Conservation (phyloP, 495 filamentous ascomycete genomes). For the Neurospora sp. region DNA sequence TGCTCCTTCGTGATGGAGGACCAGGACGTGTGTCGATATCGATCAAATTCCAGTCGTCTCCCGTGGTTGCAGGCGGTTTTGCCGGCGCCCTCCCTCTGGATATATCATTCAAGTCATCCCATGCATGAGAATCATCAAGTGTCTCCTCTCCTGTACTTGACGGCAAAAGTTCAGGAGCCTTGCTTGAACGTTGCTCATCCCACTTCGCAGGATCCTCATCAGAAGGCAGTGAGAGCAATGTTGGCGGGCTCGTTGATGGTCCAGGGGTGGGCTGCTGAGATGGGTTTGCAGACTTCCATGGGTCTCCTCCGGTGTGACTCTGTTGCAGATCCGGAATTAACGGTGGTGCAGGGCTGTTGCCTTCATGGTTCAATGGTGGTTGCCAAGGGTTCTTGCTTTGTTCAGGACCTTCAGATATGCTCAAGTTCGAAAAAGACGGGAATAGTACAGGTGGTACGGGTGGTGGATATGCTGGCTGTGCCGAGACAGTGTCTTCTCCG, state of each 20-base stretch:
- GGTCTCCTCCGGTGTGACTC: constrained; percentile 20
- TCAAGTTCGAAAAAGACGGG: constrained; percentile 27
- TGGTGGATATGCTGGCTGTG: constrained; percentile 8
- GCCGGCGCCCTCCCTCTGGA: constrained; percentile 25
- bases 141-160: constrained; percentile 18
- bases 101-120: constrained; percentile 30
- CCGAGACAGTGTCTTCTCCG: neutral
- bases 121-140: constrained; percentile 31
- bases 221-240: constrained; percentile 19
- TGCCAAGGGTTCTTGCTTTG: constrained; percentile 45
- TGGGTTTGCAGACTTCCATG: constrained; percentile 27
- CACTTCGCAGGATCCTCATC: constrained; percentile 23
- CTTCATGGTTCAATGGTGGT: constrained; percentile 23
- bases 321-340: constrained; percentile 15
- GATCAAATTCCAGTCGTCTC: constrained; percentile 40
- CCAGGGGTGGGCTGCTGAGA: constrained; percentile 22
- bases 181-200: constrained; percentile 23
- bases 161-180: neutral
- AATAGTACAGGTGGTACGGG: constrained; percentile 13
- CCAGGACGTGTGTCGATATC: constrained; percentile 29
- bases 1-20: constrained; percentile 24
- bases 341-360: constrained; percentile 6
- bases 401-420: constrained; percentile 9
- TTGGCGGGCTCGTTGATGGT: constrained; percentile 13
- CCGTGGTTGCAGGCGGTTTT: constrained; percentile 13